Evolutionary conservation across 2,329 filamentous ascomycete genomes (phyloP), one percentile per base, ranked within the genome.

Genomic region (Stagonosporopsis rhizophila): DNA sequence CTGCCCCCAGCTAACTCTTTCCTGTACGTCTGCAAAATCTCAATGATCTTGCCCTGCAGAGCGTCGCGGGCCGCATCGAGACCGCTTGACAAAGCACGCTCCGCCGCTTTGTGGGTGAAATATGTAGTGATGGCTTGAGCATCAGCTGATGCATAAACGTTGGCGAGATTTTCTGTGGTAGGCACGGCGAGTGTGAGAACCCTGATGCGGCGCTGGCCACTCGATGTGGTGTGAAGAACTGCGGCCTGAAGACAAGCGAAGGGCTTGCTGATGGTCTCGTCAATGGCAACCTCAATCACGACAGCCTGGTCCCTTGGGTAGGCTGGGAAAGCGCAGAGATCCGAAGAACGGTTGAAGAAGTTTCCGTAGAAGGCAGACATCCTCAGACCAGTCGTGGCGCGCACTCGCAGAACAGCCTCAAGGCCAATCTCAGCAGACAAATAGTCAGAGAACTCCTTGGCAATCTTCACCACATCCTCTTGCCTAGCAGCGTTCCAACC

Each of bases 321-420:
- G 0, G 95, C 93, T 1, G 95, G 95, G 83, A 99, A 99, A 12
- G 95, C 95, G 75, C 95, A 98, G 28, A 99, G 86, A 79, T 99
- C 95, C 15, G 93, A 97, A 74, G 92, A 96, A 67, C 95, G 87
- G 81, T 98, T 99, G 84, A 99, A 99, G 79, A 99, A 99, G 81
- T 99, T 99, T 66, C 95, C 95, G 77, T 98, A 99, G 79, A 99
- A 99, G 2, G 94, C 93, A 80, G 89, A 96, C 90, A 98, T 98
- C 50, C 95, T 88, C 56, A 99, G 80, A 48, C 95, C 95, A 22
- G 93, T 98, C 2, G 93, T 97, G 17, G 95, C 95, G 64, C 95
- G 89, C 35, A 99, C 95, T 74, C 95, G 90, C 52, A 99, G 88
- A 34, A 99, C 95, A 39, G 95, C 95, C 78, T 99, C 95, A 32